phyloP scores from a whole-genome alignment of 176 grass and related monocot species.

The Triticum turgidum region DNA sequence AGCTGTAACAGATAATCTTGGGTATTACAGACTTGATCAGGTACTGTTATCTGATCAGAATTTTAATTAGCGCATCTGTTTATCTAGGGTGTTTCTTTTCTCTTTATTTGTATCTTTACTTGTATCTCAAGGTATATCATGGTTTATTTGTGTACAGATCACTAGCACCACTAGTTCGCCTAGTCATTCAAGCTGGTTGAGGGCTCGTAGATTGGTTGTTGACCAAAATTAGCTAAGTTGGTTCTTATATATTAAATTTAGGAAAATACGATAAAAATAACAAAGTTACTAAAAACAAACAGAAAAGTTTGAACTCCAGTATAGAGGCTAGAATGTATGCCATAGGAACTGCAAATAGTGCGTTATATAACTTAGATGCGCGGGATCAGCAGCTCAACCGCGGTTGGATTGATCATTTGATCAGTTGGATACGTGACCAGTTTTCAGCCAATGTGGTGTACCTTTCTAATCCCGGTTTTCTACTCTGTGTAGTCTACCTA shows the following conservation, averaged over 20 bases:
- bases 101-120: conserved; percentile 12
- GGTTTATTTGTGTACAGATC: conserved; percentile 1
- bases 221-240: neutral
- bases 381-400: neutral
- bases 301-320: neutral
- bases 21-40: conserved; percentile 98
- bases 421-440: neutral
- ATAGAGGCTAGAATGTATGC: neutral
- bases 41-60: conserved; percentile 41
- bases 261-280: neutral
- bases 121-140: neutral
- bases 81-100: conserved; percentile 3
- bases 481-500: neutral
- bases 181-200: conserved; percentile 12
- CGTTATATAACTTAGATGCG: neutral
- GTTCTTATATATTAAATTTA: neutral
- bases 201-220: neutral
- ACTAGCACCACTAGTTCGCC: conserved; percentile 5
- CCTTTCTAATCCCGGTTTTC: neutral
- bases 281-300: neutral
- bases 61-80: conserved; percentile 5
- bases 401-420: neutral
- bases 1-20: conserved; percentile 66
- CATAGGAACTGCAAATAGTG: neutral
- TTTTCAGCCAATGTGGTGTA: neutral